Base-by-base conservation (phyloP, 1,139 yeast species). In the Magnusiomyces suaveolens region DNA sequence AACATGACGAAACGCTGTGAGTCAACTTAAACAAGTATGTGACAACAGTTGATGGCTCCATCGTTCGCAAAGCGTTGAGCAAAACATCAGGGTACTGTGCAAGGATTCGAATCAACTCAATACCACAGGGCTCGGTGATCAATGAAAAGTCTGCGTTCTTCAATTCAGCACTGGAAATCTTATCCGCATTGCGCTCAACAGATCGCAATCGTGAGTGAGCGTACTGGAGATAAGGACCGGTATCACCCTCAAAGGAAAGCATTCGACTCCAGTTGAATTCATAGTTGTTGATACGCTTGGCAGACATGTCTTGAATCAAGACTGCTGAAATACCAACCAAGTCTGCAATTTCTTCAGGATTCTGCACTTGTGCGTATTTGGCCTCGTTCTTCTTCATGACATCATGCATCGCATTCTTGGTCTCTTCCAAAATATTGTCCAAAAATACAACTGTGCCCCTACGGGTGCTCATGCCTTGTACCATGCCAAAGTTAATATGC, bases 251-350 rank as follows among this genome's bases (percentile, higher is more conserved):
- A 63, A 94, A 90, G 4, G 97, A 88, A 52, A 87, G 79, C 97
- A 92, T 92, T 77, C 99, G 87, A 66, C 87, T 90, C 99, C 98
- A 92, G 73, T 89, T 87, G 74, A 94, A 94, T 65, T 84, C 89
- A 74, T 94, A 94, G 75, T 92, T 90, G 77, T 92, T 89, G 72
- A 90, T 81, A 74, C 98, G 86, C 77, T 94, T 94, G 59, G 96
- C 85, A 75, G 88, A 95, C 97, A 92, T 89, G 72, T 94, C 99
- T 76, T 94, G 98, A 67, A 94, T 87, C 96, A 94, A 90, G 58
- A 94, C 96, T 14, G 98, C 97, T 46, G 97, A 86, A 58, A 92
- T 87, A 70, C 98, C 99, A 56, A 94, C 84, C 66, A 89, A 78
- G 69, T 94, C 98, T 57, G 98, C 97, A 68, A 92, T 87, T 70